Base-by-base conservation (phyloP, 331 rosid genomes). In the Saraca asoca region DNA sequence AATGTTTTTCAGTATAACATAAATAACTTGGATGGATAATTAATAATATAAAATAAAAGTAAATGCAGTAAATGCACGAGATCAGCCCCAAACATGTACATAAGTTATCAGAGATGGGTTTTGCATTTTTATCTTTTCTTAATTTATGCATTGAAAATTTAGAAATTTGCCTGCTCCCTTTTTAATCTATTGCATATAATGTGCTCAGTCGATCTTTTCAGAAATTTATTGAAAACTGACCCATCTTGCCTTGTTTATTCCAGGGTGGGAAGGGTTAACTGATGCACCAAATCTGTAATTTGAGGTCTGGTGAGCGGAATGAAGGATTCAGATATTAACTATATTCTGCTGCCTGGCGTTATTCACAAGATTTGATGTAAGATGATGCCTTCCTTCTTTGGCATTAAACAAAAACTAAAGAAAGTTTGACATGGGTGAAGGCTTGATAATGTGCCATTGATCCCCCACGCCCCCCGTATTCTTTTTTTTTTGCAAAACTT, bases 191-290 rank as follows among this genome's bases (percentile, higher is more conserved):
- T 38, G 35, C 49, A 43, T 3, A 43, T 12, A 3, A 51, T 9
- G 34, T 17, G 20, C 41, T 39, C 14, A 3, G 2, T 59, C 65
- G n/a, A n/a, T 14, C 4, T n/a, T 29, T 9, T 62, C 53, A 19
- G 53, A 62, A 62, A 12, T 33, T 62, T 44, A 43, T 9, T 9
- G 24, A 24, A 34, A 12, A 11, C 51, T 46, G 24, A 62, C 13
- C 1, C 16, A n/a, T 13, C 55, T 62, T 7, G 14, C 3, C 11
- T 43, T 31, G 5, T 29, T 48, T 74, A n/a, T 49, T 15, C 20
- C 65, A 70, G 77, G 77, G 77, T 34, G 67, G 67, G 41, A 76
- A 76, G 68, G 81, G 76, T 12, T 76, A 43, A 76, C 49, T 43
- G 19, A 44, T 44, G 12, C 24, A 16, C 37, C 7, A n/a, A 35